These are phyloP conservation scores for Erodium moschatum DNA, from an alignment of 441 rosid species.

Conservation along the genomic window DNA sequence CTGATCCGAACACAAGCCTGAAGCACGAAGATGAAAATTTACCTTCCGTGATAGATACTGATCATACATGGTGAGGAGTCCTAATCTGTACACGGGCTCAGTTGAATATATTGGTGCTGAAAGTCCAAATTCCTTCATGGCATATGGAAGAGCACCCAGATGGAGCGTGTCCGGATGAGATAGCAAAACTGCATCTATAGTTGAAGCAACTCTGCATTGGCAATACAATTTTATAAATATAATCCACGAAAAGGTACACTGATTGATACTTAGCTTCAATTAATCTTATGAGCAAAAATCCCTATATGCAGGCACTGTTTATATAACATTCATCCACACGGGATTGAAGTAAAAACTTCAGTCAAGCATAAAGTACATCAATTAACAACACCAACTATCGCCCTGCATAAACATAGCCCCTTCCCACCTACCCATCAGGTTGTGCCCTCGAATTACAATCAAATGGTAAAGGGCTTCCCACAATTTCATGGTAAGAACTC, in stretches of 20 bases:
- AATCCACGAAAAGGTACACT: background rate
- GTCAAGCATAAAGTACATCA: background rate
- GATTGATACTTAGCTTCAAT: background rate
- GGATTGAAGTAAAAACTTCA: background rate
- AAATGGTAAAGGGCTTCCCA: background rate
- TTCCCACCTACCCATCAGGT: background rate
- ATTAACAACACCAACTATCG: background rate
- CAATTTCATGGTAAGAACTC: background rate
- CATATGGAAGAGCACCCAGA: constrained; percentile 88
- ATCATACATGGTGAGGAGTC: constrained; percentile 90
- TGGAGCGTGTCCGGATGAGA: constrained; percentile 90
- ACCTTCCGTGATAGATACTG: constrained; percentile 87
- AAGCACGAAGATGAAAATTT: constrained; percentile 3
- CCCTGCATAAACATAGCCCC: background rate
- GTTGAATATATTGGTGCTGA: constrained; percentile 80
- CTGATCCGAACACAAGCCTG: too few relatives aligned
- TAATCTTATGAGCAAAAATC: background rate
- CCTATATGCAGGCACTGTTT: too few relatives aligned
- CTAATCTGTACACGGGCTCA: constrained; percentile 74
- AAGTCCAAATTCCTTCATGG: constrained; percentile 76
- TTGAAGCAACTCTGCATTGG: constrained; percentile 63
- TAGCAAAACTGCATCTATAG: constrained; percentile 71
- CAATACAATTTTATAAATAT: background rate
- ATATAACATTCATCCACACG: background rate
- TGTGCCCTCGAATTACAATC: background rate